Base-by-base conservation (phyloP, 1,139 yeast species). In the Yamadazyma songkhlaensis region DNA sequence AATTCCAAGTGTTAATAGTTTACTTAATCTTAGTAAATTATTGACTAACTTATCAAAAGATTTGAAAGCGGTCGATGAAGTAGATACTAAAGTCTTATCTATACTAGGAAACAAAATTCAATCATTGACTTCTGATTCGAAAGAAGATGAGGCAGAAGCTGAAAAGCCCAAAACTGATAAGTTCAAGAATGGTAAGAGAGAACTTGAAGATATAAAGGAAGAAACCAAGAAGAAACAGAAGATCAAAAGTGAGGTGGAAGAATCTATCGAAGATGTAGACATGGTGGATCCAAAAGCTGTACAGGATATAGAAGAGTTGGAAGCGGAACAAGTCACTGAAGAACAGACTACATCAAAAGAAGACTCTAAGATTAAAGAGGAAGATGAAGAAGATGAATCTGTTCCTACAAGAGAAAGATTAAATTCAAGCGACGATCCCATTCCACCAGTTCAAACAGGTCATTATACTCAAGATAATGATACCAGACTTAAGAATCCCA, bases 401-500 rank as follows among this genome's bases (percentile, higher is more conserved):
- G 26, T 14, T 4, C 5, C 31, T n/a, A 3, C 20, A 26, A 20
- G n/a, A 27, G 52, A 48, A 20, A 41, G 38, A 24, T 25, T 52
- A 15, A 54, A 59, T 39, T 52, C 65, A 2, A 53, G 57, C 12
- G 58, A 55, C 35, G 72, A 64, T 33, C 62, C 64, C 1, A 60
- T 43, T 6, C 76, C 76, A n/a, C 75, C 75, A 3, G 62, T 62
- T 1, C 76, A 70, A 47, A 61, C 61, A 30, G 84, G 74, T 1
- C 66, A 67, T 14, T 70, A 56, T 42, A 68, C 76, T 3, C 76
- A 62, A 28, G 64, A 74, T 32, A 75, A 73, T 51, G 87, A 77
- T 59, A 81, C 82, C 36, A 57, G 77, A 37, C 66, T 81, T 12
- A 81, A 79, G 46, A 84, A 84, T 53, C 94, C 95, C 1, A 84